These are phyloP conservation scores for Dendrobium officinale DNA, from an alignment of 106 monocot species.

Conservation along the genomic window DNA sequence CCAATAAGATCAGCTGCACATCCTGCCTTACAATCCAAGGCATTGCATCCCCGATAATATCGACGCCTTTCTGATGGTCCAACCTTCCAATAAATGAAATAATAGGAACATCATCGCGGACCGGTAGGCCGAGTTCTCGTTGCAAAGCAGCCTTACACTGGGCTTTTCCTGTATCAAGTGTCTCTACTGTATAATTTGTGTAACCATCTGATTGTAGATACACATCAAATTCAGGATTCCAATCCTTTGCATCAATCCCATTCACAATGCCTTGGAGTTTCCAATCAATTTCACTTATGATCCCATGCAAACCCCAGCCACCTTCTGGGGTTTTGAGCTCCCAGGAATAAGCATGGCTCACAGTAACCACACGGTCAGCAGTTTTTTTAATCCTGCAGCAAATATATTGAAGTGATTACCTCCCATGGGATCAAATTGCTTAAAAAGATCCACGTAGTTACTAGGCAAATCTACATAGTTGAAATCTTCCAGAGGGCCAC, in stretches of 20 bases:
- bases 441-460: constrained; percentile 62
- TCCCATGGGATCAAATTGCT: constrained; percentile 60
- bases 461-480: constrained; percentile 33
- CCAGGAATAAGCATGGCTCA: constrained; percentile 83
- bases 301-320: constrained; percentile 76
- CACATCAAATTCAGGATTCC: constrained; percentile 64
- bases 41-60: constrained; percentile 79
- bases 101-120: constrained; percentile 57
- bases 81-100: constrained; percentile 82
- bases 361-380: constrained; percentile 71
- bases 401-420: constrained; percentile 85
- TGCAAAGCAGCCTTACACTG: constrained; percentile 89
- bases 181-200: constrained; percentile 68
- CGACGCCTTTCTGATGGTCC: constrained; percentile 80
- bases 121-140: constrained; percentile 49
- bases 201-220: constrained; percentile 76
- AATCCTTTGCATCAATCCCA: constrained; percentile 63
- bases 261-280: constrained; percentile 83
- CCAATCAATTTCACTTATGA: constrained; percentile 71
- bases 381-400: constrained; percentile 64
- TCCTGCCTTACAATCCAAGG: constrained; percentile 72
- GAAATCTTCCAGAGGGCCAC: constrained; percentile 67
- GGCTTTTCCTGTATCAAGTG: constrained; percentile 48
- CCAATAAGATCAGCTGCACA: constrained; percentile 73
- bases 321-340: constrained; percentile 83